Evolutionary conservation across 2,329 filamentous ascomycete genomes (phyloP), one percentile per base, ranked within the genome.

Genomic region (Trichoderma breve): DNA sequence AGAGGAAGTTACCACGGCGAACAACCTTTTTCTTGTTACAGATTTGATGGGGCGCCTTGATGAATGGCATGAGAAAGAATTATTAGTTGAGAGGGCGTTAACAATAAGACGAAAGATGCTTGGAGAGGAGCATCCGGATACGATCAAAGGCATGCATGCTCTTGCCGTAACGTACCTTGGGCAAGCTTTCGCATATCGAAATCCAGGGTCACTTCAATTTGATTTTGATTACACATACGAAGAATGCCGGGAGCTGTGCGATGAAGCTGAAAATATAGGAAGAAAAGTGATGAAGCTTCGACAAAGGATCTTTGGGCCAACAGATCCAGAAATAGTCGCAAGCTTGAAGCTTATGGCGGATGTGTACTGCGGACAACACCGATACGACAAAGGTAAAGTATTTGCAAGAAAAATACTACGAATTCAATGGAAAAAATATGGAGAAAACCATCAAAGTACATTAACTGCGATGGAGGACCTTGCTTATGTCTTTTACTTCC

Each of bases 1-100:
- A 24, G 43, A 51, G 12, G 1, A 36, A 0, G 12, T 15, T 15
- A 1, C 6, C 0, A 0, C 5, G 15, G 2, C 5, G 34, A 36
- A 1, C 34, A 1, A 36, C 0, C 2, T 36, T 36, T 36, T 51
- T 9, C 2, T 2, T 11, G 9, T 51, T 12, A 11, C 43, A 14
- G 2, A 14, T 14, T 5, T 51, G 11, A 5, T 51, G 11, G 43
- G 4, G n/a, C 1, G 2, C 4, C 9, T 51, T 11, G 5, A 14
- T 5, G 6, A 5, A 2, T 51, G 43, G 43, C 14, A 51, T 14
- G 43, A n/a, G 2, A 6, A 0, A 5, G 43, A 12, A 12, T 11
- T 21, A 2, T n/a, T 51, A 14, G 4, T 24, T 21, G 11, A 14
- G 3, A 51, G 18, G 43, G 11, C 2, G 5, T 6, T 51, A 12